Percentiles rank a stretch among this genome's conserved stretches.
These are phyloP conservation scores for Borovskyia barvae DNA, from an alignment of 208 protist species.

Conservation along the genomic window DNA sequence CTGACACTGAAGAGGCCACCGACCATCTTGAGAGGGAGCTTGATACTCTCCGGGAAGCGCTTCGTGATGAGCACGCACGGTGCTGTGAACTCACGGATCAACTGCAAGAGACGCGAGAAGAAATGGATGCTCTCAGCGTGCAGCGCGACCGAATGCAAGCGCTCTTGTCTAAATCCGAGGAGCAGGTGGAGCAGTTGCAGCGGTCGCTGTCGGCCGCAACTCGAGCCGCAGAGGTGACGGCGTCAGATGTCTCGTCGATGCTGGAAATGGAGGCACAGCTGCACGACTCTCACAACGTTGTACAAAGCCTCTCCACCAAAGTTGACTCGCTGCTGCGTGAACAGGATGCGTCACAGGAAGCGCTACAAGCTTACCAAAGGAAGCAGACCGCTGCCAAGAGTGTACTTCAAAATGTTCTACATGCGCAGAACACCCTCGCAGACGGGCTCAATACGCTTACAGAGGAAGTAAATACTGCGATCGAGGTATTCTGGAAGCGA, in stretches of 20 bases:
- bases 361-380: slow-evolving; percentile 7
- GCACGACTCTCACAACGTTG: slow-evolving; percentile 28
- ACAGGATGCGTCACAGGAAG: neutral
- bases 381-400: slow-evolving; percentile 6
- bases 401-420: slow-evolving; percentile 11
- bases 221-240: slow-evolving; percentile 44
- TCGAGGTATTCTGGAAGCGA: neutral
- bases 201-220: slow-evolving; percentile 43
- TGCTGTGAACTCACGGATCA: slow-evolving; percentile 6
- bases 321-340: slow-evolving; percentile 10
- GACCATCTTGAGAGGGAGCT: neutral
- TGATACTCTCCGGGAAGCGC: slow-evolving; percentile 5
- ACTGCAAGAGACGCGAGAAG: slow-evolving; percentile 19
- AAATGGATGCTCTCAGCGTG: slow-evolving; percentile 21
- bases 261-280: slow-evolving; percentile 57
- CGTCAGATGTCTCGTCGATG: slow-evolving; percentile 39
- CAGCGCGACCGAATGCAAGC: slow-evolving; percentile 16
- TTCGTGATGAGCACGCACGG: slow-evolving; percentile 9
- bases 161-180: slow-evolving; percentile 32
- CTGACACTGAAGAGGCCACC: neutral
- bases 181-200: slow-evolving; percentile 30
- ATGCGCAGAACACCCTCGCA: slow-evolving; percentile 6
- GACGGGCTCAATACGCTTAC: slow-evolving; percentile 5
- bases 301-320: slow-evolving; percentile 11
- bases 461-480: neutral